phyloP scores from a whole-genome alignment of 176 grass and related monocot species.

The Bromus sterilis region DNA sequence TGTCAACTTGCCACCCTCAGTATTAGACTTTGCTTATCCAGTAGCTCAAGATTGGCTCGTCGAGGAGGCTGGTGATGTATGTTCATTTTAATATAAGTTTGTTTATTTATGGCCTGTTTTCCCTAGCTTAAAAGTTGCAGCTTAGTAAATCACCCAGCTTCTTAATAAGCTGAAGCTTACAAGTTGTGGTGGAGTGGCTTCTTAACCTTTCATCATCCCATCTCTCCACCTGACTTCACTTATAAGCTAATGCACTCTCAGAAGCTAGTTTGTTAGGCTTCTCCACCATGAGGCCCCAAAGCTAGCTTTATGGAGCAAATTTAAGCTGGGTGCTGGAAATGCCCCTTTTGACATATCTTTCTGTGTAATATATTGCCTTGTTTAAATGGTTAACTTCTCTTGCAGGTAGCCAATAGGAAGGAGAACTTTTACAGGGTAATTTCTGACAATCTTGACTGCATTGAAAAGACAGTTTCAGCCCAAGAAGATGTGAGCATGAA shows the following conservation, averaged over 20 bases:
- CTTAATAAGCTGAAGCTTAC: background rate
- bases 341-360: conserved; percentile 12
- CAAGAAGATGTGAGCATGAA: conserved; percentile 52
- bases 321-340: background rate
- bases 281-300: background rate
- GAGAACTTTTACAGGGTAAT: conserved; percentile 57
- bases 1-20: conserved; percentile 70
- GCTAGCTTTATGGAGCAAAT: background rate
- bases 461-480: conserved; percentile 45
- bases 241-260: background rate
- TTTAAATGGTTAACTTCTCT: background rate
- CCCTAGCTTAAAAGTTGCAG: background rate
- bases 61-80: conserved; percentile 71
- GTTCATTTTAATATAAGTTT: conserved; percentile 21
- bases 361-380: conserved; percentile 18
- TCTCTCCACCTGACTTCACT: background rate
- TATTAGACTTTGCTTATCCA: conserved; percentile 66
- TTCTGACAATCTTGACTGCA: conserved; percentile 47
- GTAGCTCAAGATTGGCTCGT: conserved; percentile 59
- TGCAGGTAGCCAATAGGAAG: conserved; percentile 59
- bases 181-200: background rate
- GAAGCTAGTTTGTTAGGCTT: background rate
- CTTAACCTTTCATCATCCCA: background rate
- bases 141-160: background rate
- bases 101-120: background rate